Evolutionary conservation across 257 asterid genomes (phyloP), one percentile per base, ranked within the genome.

Genomic region (Thymus quinquecostatus): DNA sequence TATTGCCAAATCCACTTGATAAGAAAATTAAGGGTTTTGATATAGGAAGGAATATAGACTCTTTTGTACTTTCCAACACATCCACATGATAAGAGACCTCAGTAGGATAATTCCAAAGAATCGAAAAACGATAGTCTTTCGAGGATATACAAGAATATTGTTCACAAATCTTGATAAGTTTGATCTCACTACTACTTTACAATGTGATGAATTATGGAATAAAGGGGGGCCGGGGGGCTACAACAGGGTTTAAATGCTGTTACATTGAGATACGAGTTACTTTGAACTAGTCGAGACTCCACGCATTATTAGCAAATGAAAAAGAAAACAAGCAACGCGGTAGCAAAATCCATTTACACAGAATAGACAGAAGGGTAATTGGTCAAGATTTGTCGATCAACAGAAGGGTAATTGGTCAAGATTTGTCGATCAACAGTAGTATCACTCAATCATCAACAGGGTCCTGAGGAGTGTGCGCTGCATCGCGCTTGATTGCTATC

Each of bases 401-500:
- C 63, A 54, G 59, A 49, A 34, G 30, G 21, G 21, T 21, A 21
- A 21, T 21, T 21, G 21, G 21, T 21, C 21, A 21, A 21, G 21
- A 21, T 21, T 21, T 13, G 64, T 11, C 9, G 56, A 58, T 44
- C 28, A 58, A 47, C 63, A 54, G 59, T 50, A 34, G 30, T 36
- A 69, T 30, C 45, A 33, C 80, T 84, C 82, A 82, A 69, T 83
- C 87, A 48, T 81, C 86, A 1, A 72, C 83, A 55, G 88, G 88
- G 61, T 84, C 86, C 63, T 67, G 80, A 64, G 98, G 96, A 69
- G 86, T 84, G 71, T 86, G 87, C 33, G 83, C 83, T 34, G 88
- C 85, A 75, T 55, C 64, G 33, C 85, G 82, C 77, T 81, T 78
- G 48, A 83, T 83, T 3, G 83, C 71, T 43, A 83, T 81, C 43